Conservation (phyloP, 1,139 yeast species). For the Geotrichum reessii region DNA sequence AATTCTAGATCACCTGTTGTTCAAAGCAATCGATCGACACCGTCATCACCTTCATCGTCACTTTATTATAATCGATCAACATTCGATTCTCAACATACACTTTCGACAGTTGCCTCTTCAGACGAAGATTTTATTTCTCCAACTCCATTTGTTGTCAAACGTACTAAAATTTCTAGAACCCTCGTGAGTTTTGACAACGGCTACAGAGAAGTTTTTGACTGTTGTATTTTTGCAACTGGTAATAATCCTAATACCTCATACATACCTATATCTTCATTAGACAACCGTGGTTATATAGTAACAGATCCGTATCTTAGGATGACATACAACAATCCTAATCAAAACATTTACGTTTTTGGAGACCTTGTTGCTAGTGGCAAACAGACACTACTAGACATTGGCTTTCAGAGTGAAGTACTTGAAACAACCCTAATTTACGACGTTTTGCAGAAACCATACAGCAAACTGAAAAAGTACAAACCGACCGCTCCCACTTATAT, state of each 20-base stretch:
- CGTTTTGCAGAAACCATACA: not conserved
- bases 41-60: not conserved
- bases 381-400: conserved; percentile 11
- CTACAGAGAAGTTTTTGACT: conserved; percentile 8
- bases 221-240: conserved; percentile 16
- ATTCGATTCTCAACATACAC: not conserved
- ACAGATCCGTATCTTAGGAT: conserved; percentile 14
- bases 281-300: conserved; percentile 9
- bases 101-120: not conserved
- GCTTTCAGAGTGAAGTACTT: conserved; percentile 5
- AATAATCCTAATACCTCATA: conserved; percentile 15
- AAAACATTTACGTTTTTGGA: conserved; percentile 16
- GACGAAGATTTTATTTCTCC: not conserved
- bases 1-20: not conserved
- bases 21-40: not conserved
- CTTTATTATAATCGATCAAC: not conserved
- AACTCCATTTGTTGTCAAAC: not conserved
- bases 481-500: conserved; percentile 4
- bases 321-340: conserved; percentile 12
- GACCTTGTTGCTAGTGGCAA: conserved; percentile 12
- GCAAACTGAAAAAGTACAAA: conserved; percentile 8
- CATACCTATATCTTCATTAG: conserved; percentile 8
- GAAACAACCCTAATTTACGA: conserved; percentile 12
- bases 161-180: conserved; percentile 1
- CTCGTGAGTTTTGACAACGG: conserved; percentile 15